Conservation (phyloP, 2,329 filamentous ascomycete species). For the Raffaelea ambrosiae region DNA sequence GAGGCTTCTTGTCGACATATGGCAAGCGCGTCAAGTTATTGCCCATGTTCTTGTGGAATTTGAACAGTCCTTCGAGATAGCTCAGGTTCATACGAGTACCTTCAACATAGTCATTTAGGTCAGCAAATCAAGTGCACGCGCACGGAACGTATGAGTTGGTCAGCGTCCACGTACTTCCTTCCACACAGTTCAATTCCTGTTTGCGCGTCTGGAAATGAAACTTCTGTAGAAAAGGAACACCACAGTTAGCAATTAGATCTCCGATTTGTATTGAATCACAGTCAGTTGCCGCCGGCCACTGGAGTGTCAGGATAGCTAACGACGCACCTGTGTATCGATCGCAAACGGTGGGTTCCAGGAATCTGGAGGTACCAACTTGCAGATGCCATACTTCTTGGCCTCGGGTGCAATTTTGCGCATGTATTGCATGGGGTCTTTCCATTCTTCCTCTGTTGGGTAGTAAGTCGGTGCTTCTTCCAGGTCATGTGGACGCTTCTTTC, state of each 20-base stretch:
- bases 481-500: constrained; percentile 71
- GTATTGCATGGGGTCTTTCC: constrained; percentile 88
- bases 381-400: constrained; percentile 80
- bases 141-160: neutral
- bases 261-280: too few relatives aligned
- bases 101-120: constrained; percentile 31
- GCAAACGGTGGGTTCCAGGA: constrained; percentile 92
- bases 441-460: constrained; percentile 84
- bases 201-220: constrained; percentile 96
- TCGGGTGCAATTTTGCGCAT: constrained; percentile 86
- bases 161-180: constrained; percentile 67
- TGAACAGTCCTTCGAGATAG: constrained; percentile 88
- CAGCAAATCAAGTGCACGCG: constrained; percentile 17
- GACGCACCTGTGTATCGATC: constrained; percentile 81
- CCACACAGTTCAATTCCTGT: constrained; percentile 94
- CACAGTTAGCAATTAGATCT: too few relatives aligned
- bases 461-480: constrained; percentile 87
- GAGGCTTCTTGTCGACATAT: constrained; percentile 92
- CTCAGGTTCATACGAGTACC: constrained; percentile 92
- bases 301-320: constrained; percentile 8
- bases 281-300: too few relatives aligned
- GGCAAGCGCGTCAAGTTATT: constrained; percentile 90
- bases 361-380: constrained; percentile 91
- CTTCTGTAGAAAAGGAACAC: constrained; percentile 52
- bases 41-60: constrained; percentile 95